Evolutionary conservation across 352 stramenopile species (phyloP), one percentile per base, ranked within the genome.

Genomic region (Phytopythium litorale): DNA sequence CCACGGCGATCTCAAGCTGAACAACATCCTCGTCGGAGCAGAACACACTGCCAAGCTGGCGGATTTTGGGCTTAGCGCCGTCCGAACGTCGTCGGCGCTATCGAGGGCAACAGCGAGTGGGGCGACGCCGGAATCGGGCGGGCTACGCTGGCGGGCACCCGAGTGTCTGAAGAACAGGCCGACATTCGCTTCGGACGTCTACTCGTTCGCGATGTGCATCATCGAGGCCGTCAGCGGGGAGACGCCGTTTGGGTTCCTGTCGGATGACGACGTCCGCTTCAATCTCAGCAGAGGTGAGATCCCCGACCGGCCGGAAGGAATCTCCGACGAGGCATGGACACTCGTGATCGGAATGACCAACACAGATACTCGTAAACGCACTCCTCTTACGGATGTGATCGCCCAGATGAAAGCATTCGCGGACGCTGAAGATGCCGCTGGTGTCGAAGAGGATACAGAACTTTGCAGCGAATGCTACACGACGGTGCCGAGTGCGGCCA

Each of bases 201-300:
- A 58, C 38, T 59, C 56, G 9, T 56, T 67, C 33, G 62, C 43
- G 2, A 64, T 67, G 56, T 67, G 56, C 51, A 64, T 67, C n/a
- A 23, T 64, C 8, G 56, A 66, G 32, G 45, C 48, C 0, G 4
- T 23, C 2, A 2, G 5, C 0, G 48, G 28, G 6, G 28, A 54
- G 15, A 25, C 28, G 13, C 25, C 48, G 25, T 54, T 54, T 16
- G 13, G 25, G 28, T 38, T 54, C 7, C 48, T 54, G n/a, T 52
- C 60, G 28, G 66, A 73, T n/a, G 55, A 56, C 1, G 33, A n/a
- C 7, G 56, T 71, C 15, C 33, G 38, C 13, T 13, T 30, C 8
- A 43, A 62, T 15, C 35, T 71, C 19, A 38, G 48, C 12, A 32
- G 50, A 16, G 60, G 56, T 16, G 43, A 55, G 40, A 49, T 60